Conservation (phyloP, 202 grass and related monocot genomes). For the Miscanthus sacchariflorus region DNA sequence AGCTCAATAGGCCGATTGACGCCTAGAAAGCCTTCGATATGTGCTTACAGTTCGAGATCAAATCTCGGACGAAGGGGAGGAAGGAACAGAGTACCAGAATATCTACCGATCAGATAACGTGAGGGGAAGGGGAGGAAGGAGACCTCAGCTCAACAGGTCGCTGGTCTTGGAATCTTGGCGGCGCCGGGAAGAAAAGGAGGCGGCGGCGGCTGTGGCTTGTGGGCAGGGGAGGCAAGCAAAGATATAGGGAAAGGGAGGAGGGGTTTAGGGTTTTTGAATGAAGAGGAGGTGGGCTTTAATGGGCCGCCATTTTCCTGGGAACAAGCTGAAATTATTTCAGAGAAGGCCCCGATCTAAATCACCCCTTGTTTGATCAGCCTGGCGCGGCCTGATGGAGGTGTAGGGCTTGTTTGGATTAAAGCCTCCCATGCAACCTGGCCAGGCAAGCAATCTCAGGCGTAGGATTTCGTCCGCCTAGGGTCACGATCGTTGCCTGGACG, state of each 20-base stretch:
- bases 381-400: no score
- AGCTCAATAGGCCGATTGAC: conserved; percentile 49
- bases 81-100: not conserved
- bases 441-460: no score
- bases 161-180: not conserved
- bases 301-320: not conserved
- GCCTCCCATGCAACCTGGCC: no score
- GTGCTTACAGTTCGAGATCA: conserved; percentile 37
- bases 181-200: not conserved
- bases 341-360: no score
- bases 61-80: not conserved
- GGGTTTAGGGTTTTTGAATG: conserved; percentile 14
- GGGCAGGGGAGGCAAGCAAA: not conserved
- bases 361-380: no score
- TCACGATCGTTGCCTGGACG: no score
- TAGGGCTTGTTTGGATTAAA: no score
- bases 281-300: not conserved
- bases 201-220: not conserved
- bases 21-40: conserved; percentile 70
- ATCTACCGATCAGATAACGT: not conserved
- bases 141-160: not conserved
- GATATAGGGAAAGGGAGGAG: not conserved
- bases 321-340: no score
- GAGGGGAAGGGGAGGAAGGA: not conserved
- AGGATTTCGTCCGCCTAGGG: no score